These are phyloP conservation scores for Alternaria angustiovoidea DNA, from an alignment of 2,329 filamentous ascomycete species.

Conservation along the genomic window DNA sequence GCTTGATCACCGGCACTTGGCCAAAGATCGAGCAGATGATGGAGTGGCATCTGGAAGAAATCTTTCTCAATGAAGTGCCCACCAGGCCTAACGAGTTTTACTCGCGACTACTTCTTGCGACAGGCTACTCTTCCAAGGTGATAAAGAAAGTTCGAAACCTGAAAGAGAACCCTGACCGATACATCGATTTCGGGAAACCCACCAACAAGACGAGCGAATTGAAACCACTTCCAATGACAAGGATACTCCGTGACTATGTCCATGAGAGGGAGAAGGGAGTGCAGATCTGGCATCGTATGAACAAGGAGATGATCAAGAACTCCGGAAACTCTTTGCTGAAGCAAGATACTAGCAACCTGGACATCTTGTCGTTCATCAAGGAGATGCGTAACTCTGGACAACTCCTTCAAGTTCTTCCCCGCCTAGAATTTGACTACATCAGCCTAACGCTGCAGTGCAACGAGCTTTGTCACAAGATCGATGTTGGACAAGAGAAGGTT, in stretches of 20 bases:
- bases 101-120: neutral
- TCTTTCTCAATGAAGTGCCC: neutral
- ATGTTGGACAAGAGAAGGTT: neutral
- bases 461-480: conserved; percentile 5
- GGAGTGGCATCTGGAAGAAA: neutral
- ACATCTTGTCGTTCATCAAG: neutral
- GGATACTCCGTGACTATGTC: neutral
- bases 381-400: neutral
- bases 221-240: neutral
- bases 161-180: neutral
- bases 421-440: conserved; percentile 1
- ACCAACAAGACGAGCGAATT: conserved; percentile 3
- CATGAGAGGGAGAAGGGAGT: neutral
- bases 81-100: neutral
- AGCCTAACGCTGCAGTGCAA: neutral
- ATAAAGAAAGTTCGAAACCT: neutral
- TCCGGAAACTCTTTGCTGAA: neutral
- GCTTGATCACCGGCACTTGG: neutral
- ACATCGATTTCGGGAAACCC: neutral
- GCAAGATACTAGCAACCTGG: neutral
- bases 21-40: neutral
- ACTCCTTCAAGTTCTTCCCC: neutral
- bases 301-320: neutral
- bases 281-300: neutral
- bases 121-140: neutral